These are phyloP conservation scores for Alliaria petiolata DNA, from an alignment of 345 rosid genomes.

Conservation along the genomic window DNA sequence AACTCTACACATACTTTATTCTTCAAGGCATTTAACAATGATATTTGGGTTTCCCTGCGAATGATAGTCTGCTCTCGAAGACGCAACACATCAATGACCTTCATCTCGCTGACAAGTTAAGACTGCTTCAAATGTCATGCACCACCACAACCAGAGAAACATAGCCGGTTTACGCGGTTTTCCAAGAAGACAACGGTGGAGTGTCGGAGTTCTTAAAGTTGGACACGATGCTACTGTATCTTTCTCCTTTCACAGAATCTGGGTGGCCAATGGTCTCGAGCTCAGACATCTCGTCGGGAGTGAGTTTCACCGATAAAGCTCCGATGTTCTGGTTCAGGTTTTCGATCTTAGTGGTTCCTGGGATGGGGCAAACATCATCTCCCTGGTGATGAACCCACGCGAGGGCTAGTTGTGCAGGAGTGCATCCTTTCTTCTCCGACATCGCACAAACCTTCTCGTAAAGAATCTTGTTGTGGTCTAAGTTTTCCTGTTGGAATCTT, in stretches of 20 bases:
- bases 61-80: background rate
- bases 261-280: constrained; percentile 42
- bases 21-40: background rate
- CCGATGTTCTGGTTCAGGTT: constrained; percentile 57
- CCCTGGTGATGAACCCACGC: constrained; percentile 76
- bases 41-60: background rate
- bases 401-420: constrained; percentile 57
- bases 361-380: constrained; percentile 62
- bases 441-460: constrained; percentile 47
- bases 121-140: background rate
- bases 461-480: constrained; percentile 42
- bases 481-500: constrained; percentile 59
- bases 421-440: constrained; percentile 49
- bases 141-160: background rate
- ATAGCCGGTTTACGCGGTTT: background rate
- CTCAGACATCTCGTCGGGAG: constrained; percentile 50
- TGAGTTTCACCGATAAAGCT: constrained; percentile 55
- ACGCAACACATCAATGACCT: background rate
- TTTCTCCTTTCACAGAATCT: constrained; percentile 41
- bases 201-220: constrained; percentile 40
- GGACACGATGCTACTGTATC: background rate
- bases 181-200: constrained; percentile 59
- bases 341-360: constrained; percentile 58
- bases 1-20: constrained; percentile 5
- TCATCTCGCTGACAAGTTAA: background rate